phyloP scores from a whole-genome alignment of 495 filamentous ascomycete species.

The Podospora anserina region DNA sequence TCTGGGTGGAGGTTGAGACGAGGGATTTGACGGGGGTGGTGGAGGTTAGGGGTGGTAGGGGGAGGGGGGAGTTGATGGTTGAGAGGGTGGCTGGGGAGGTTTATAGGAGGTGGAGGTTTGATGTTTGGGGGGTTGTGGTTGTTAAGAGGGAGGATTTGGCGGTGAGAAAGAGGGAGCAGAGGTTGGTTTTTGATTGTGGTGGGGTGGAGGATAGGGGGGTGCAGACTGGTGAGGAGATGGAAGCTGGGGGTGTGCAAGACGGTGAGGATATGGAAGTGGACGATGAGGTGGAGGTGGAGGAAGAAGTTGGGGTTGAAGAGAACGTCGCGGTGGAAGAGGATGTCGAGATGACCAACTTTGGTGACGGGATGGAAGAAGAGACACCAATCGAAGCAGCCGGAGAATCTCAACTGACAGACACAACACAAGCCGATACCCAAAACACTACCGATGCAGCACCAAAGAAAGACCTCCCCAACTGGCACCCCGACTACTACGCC shows the following conservation, averaged over 20 bases:
- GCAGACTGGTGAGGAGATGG: background rate
- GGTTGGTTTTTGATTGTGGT: conserved; percentile 3
- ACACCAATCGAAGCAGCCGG: background rate
- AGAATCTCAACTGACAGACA: background rate
- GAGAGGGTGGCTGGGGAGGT: conserved; percentile 7
- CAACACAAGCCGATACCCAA: background rate
- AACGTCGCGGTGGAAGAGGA: background rate
- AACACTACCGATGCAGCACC: background rate
- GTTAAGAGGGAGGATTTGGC: conserved; percentile 1
- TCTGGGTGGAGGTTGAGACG: conserved; percentile 13
- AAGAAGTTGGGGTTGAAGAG: background rate
- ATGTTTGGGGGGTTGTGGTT: conserved; percentile 16
- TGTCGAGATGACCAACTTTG: background rate
- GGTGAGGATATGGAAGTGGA: background rate
- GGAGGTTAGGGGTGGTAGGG: background rate
- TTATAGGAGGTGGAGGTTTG: conserved; percentile 18
- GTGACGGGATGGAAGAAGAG: background rate
- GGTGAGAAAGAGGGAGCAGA: conserved; percentile 1
- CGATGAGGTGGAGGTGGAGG: background rate
- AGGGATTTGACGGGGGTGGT: conserved; percentile 2
- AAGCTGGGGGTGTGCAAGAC: background rate
- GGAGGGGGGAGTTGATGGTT: conserved; percentile 10
- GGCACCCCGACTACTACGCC: background rate
- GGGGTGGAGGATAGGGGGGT: background rate
- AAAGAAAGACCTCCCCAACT: background rate